phyloP scores from a whole-genome alignment of 345 rosid species.

The Populus simonii region DNA sequence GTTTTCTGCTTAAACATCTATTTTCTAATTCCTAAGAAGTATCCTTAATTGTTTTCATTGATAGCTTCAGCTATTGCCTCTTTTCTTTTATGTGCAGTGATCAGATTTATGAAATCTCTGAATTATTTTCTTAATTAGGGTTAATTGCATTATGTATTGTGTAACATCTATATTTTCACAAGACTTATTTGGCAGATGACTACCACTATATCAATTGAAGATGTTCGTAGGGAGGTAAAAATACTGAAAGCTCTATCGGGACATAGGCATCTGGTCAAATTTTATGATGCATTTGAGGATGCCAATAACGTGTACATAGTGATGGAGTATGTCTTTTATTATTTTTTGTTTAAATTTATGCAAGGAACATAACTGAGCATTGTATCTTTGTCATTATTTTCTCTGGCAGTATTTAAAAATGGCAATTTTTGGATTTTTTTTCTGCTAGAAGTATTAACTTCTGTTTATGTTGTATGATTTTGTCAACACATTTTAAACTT shows the following conservation, averaged over 20 bases:
- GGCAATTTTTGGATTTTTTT: background rate
- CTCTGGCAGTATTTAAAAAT: background rate
- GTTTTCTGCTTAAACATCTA: background rate
- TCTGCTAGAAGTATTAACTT: background rate
- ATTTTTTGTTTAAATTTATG: conserved; percentile 22
- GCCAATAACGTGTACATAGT: conserved; percentile 69
- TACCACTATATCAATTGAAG: conserved; percentile 76
- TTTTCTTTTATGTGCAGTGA: background rate
- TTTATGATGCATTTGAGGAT: conserved; percentile 88
- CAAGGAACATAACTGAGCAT: conserved; percentile 3
- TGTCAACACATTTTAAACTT: background rate
- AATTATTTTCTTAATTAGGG: background rate
- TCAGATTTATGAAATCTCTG: background rate
- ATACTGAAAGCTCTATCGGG: conserved; percentile 76
- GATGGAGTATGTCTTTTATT: conserved; percentile 76
- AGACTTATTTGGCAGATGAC: conserved; percentile 72
- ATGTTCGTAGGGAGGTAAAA: conserved; percentile 93
- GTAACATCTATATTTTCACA: conserved; percentile 17
- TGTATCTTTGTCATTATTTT: background rate
- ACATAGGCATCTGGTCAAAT: conserved; percentile 72
- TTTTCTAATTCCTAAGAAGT: background rate
- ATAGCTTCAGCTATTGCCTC: background rate
- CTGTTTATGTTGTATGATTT: background rate
- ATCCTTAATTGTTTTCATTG: background rate
- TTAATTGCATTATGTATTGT: background rate